Evolutionary conservation across 2,329 filamentous ascomycete species (phyloP), one percentile per base, ranked within the genome.

Genomic region (Ascochyta pisi): DNA sequence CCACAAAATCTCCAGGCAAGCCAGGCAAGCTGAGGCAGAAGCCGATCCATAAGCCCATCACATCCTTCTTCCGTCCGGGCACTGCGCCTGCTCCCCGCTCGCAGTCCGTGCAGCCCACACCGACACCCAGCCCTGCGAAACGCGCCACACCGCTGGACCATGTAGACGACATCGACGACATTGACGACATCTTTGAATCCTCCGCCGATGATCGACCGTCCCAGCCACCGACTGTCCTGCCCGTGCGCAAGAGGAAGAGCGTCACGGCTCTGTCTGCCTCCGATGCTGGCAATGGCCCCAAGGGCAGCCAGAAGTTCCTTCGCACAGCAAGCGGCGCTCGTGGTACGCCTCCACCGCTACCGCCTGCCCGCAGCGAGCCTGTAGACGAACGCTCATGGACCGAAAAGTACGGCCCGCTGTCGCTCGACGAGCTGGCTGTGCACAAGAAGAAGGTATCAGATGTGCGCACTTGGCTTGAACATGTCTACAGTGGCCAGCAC

Each of bases 401-500:
- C 15, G 93, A 97, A 65, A 86, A 88, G 64, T 98, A 92, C 74
- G 88, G 85, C 2, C 94, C 94, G 0, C 68, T 74, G 3, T 89
- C 84, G 64, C 74, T 97, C 12, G 87, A 92, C 15, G 94, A 98
- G 77, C 80, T 99, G 41, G 94, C 90, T 0, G 94, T 99, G 16
- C 93, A 99, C 75, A 97, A 96, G 79, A 95, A 86, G 67, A 99
- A 99, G 75, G 90, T 98, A 6, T 78, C 86, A 2, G 93, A 98
- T 76, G 93, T 98, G 41, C 85, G 87, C 55, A 82, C 79, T 55
- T 98, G 95, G 93, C 79, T 99, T 31, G 86, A 90, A 39, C 85
- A 88, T 69, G 90, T 92, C 16, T 84, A 92, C 59, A 74, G 77
- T 24, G 90, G 91, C 39, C 77, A 71, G 41, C 73, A 75, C 50